Evolutionary conservation across 352 stramenopile genomes (phyloP).

Genomic region (Elongisporangium senticosum): DNA sequence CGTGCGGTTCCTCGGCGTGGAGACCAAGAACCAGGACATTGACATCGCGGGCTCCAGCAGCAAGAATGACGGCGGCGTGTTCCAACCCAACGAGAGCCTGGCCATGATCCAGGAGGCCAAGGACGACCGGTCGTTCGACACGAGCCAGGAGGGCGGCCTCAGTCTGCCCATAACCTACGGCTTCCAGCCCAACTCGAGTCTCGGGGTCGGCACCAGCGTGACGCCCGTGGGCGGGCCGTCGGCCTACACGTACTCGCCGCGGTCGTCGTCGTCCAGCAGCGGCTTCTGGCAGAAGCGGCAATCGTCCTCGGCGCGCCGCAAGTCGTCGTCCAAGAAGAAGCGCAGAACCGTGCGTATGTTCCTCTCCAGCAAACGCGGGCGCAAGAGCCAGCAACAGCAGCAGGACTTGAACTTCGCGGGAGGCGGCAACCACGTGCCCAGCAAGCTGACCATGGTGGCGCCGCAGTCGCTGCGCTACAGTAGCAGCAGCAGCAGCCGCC

Average conservation of each 20-base stretch:
- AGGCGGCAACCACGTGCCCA: not conserved
- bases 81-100: no score
- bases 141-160: no score
- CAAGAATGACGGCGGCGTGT: no score
- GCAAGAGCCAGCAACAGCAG: not conserved
- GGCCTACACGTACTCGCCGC: slow-evolving; percentile 9
- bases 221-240: slow-evolving; percentile 1
- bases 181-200: no score
- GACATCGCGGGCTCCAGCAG: slow-evolving; percentile 8
- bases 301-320: not conserved
- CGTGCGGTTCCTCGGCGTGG: slow-evolving; percentile 24
- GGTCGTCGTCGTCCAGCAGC: slow-evolving; percentile 12
- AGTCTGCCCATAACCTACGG: no score
- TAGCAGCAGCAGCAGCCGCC: not conserved
- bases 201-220: no score
- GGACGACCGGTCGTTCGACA: no score
- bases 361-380: no score
- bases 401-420: not conserved
- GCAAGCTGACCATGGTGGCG: not conserved
- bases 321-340: slow-evolving; percentile 11
- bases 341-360: slow-evolving; percentile 4
- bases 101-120: no score
- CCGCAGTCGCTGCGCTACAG: not conserved
- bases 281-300: slow-evolving; percentile 22
- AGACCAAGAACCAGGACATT: slow-evolving; percentile 30